Base-by-base conservation (phyloP, 2,329 filamentous ascomycete genomes). In the Exophiala dermatitidis region DNA sequence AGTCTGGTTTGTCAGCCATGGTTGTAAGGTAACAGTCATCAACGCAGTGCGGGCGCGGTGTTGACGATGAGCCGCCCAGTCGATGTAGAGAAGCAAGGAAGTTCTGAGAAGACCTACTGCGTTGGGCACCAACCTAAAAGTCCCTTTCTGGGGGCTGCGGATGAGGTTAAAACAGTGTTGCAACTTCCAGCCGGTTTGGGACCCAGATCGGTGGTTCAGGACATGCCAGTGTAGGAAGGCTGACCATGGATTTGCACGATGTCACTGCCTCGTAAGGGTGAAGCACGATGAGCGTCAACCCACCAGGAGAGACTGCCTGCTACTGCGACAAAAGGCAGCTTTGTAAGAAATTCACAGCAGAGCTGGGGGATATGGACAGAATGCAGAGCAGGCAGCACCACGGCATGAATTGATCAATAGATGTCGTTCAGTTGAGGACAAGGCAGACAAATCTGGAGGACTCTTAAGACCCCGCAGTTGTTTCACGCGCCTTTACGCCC, bases 1-100 rank as follows among this genome's bases (percentile, higher is more conserved):
- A 33, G 30, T n/a, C 29, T 43, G 30, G 48, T 29, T 43, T 28
- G 40, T 51, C 48, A 51, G 48, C 46, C 46, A 48, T 48, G 46
- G 33, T 46, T 19, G n/a, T 46, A 5, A 46, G 30, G 32, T 30
- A 26, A 32, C 5, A 12, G 44, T 32, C 44, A 36, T 46, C 12
- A 19, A 12, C 19, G 19, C 19, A 19, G 19, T 19, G 19, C 19
- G 28, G 4, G 31, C 4, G 5, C 29, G 38, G 12, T 28, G 9
- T 12, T 41, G 19, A 10, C 10, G 36, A 12, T 38, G 36, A 10
- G 26, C 7, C 5, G 28, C 38, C 5, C 6, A 41, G 9, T 28
- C 5, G 28, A 12, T 7, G 10, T 31, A 19, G 31, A 19, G 32
- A 34, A 32, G 32, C 6, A 29, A 36, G 28, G 44, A 26, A 36